Evolutionary conservation across 768 basidiomycete genomes (phyloP).

Genomic region (Calvatia gigantea): DNA sequence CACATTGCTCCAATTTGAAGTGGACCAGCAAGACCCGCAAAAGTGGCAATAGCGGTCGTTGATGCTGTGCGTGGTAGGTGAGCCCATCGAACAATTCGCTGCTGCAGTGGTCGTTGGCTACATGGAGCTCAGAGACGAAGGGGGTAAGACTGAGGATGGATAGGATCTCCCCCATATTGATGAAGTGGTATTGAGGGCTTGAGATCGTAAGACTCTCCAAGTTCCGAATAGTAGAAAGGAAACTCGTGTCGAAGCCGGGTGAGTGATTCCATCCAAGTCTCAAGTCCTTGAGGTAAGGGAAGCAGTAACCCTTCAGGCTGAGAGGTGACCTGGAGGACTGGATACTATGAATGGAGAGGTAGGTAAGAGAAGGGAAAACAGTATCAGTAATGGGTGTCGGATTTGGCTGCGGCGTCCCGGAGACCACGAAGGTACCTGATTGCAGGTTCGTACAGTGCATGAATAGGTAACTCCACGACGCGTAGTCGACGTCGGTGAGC

Average conservation of each 20-base stretch:
- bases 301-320: not conserved
- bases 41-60: not conserved
- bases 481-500: slow-evolving; percentile 3
- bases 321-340: slow-evolving; percentile 3
- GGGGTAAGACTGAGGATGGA: slow-evolving; percentile 2
- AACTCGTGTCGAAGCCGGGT: slow-evolving; percentile 1
- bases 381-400: not conserved
- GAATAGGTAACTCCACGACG: slow-evolving; percentile 1
- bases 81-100: slow-evolving; percentile 4
- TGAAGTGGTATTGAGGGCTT: not conserved
- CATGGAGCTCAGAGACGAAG: not conserved
- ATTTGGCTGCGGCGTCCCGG: not conserved
- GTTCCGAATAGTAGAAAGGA: slow-evolving; percentile 5
- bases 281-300: slow-evolving; percentile 3
- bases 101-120: not conserved
- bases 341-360: slow-evolving; percentile 1
- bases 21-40: not conserved
- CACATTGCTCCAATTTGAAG: not conserved
- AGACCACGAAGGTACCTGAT: slow-evolving; percentile 2
- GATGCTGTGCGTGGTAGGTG: slow-evolving; percentile 5
- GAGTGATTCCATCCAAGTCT: slow-evolving; percentile 4
- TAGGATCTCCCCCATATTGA: not conserved
- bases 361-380: not conserved
- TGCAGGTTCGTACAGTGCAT: not conserved
- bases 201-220: not conserved